phyloP scores from a whole-genome alignment of 2,329 filamentous ascomycete genomes.

The Hypoxylon sp. region DNA sequence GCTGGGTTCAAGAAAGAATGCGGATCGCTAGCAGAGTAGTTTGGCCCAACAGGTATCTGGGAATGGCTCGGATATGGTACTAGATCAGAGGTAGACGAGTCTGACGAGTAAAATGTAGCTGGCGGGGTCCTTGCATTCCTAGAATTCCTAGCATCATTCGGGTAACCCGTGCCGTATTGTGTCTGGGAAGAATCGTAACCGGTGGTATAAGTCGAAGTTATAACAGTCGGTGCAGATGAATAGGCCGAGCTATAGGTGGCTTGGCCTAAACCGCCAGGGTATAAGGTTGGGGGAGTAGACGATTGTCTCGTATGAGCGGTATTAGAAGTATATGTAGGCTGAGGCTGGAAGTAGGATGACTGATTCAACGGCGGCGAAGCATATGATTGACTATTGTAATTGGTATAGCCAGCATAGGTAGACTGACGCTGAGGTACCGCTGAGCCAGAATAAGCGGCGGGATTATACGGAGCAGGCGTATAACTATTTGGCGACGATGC shows the following conservation, averaged over 20 bases:
- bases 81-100: slow-evolving; percentile 56
- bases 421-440: slow-evolving; percentile 65
- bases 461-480: slow-evolving; percentile 70
- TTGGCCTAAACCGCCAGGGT: slow-evolving; percentile 60
- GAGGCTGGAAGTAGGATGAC: slow-evolving; percentile 53
- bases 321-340: slow-evolving; percentile 49
- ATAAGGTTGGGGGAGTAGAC: slow-evolving; percentile 51
- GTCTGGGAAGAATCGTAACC: slow-evolving; percentile 54
- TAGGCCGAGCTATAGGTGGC: slow-evolving; percentile 58
- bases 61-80: slow-evolving; percentile 67
- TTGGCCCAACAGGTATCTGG: slow-evolving; percentile 68
- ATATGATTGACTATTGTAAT: slow-evolving; percentile 58
- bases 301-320: slow-evolving; percentile 52
- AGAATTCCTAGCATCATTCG: slow-evolving; percentile 56
- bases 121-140: slow-evolving; percentile 57
- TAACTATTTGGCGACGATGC: slow-evolving; percentile 58
- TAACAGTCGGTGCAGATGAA: slow-evolving; percentile 47
- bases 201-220: slow-evolving; percentile 45
- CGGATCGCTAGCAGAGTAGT: slow-evolving; percentile 64
- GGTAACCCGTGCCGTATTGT: slow-evolving; percentile 53
- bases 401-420: slow-evolving; percentile 66
- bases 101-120: slow-evolving; percentile 55
- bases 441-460: slow-evolving; percentile 69
- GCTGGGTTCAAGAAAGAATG: slow-evolving; percentile 62
- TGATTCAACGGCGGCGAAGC: slow-evolving; percentile 50